Conservation (phyloP, 441 rosid genomes). For the Manihot esculenta region DNA sequence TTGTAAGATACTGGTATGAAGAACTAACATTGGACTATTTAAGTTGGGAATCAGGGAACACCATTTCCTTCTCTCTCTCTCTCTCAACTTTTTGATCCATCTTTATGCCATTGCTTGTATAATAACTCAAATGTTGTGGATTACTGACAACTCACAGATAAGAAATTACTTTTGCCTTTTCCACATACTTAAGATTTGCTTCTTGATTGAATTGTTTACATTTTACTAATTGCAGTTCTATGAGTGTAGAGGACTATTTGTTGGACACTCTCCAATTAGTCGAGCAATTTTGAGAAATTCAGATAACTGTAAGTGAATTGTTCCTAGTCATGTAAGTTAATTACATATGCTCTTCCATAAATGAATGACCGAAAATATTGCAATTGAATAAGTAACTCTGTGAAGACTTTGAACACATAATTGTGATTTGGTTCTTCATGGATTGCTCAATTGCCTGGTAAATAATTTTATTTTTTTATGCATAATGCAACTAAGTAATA, state of each 20-base stretch:
- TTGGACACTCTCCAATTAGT: slow-evolving; percentile 30
- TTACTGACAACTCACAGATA: not conserved
- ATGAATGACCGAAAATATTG: not conserved
- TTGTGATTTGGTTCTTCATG: not conserved
- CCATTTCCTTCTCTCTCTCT: not conserved
- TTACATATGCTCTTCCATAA: not conserved
- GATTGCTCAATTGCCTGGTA: not conserved
- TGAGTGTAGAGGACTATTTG: slow-evolving; percentile 27
- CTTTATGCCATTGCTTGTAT: not conserved
- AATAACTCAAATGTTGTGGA: not conserved
- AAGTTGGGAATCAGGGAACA: not conserved
- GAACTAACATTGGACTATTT: not conserved
- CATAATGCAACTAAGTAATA: not conserved
- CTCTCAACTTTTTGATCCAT: not conserved
- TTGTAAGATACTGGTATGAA: not conserved
- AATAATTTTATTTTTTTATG: not conserved
- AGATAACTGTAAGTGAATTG: slow-evolving; percentile 43
- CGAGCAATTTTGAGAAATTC: slow-evolving; percentile 30
- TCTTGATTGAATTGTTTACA: not conserved
- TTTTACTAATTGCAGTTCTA: slow-evolving; percentile 41
- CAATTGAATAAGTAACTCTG: not conserved
- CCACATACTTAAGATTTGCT: not conserved
- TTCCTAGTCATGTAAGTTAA: not conserved
- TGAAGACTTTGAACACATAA: not conserved
- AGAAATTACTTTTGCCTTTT: not conserved